These are phyloP conservation scores for Podaxis sp. DNA, from an alignment of 768 basidiomycete genomes.

Conservation along the genomic window DNA sequence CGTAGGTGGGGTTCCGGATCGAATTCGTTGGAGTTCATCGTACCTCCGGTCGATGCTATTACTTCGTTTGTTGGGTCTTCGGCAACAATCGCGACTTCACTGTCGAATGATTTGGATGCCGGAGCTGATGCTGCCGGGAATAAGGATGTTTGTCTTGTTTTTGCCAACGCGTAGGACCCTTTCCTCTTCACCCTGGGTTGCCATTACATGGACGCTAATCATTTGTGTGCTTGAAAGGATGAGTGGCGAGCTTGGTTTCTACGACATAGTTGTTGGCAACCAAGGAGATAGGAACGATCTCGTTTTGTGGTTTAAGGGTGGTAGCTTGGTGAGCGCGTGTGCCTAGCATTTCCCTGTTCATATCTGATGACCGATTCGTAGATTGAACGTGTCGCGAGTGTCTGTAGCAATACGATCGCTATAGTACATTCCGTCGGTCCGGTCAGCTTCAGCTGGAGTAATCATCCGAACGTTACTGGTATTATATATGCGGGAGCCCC, in stretches of 20 bases:
- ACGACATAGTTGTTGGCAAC: conserved; percentile 59
- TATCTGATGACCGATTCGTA: conserved; percentile 28
- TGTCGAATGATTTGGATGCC: conserved; percentile 37
- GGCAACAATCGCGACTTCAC: conserved; percentile 35
- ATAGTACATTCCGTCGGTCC: conserved; percentile 78
- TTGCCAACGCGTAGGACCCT: conserved; percentile 47
- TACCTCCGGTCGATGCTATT: conserved; percentile 45
- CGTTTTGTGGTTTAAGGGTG: conserved; percentile 53
- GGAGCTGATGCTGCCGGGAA: conserved; percentile 36
- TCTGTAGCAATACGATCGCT: conserved; percentile 75
- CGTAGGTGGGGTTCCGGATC: conserved; percentile 48
- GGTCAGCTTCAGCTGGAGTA: conserved; percentile 68
- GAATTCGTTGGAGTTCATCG: conserved; percentile 39
- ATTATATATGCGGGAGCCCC: conserved; percentile 51
- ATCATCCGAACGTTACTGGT: conserved; percentile 68
- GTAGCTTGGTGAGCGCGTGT: conserved; percentile 32
- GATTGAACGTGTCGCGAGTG: conserved; percentile 56
- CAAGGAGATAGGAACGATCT: conserved; percentile 57
- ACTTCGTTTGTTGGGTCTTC: conserved; percentile 32
- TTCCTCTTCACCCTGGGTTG: neutral
- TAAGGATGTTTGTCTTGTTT: conserved; percentile 56
- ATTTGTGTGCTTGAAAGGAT: conserved; percentile 30
- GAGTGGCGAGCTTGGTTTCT: conserved; percentile 51
- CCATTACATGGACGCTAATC: conserved; percentile 18
- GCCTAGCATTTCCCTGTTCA: neutral